Base-by-base conservation (phyloP, 805 yeast genomes). In the Ogataea ganodermae region DNA sequence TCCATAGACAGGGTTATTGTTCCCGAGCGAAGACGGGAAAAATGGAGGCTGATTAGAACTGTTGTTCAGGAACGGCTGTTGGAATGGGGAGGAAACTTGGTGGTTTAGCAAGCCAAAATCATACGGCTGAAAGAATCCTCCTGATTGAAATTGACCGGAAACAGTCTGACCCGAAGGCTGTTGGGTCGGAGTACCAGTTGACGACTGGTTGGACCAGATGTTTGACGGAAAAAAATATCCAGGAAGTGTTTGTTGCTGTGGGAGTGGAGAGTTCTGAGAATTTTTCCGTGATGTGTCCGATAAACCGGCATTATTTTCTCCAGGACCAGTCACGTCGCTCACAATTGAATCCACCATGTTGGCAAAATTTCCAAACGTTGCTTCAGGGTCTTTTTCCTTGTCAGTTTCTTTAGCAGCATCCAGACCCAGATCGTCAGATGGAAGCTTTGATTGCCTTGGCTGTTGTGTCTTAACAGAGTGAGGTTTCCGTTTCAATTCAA, bases 281-380 rank as follows among this genome's bases (percentile, higher is more conserved):
- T 22, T 31, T 20, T 36, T 32, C 5, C 23, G 4, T n/a, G 44
- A 30, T 4, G 24, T 12, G 4, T 24, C 26, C 5, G 16, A 22
- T 8, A 22, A 6, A 9, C 16, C 12, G 8, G 28, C 39, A 21
- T 36, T 6, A 16, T 22, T 38, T 10, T 40, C 43, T n/a, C 27
- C 38, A 6, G 43, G 35, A 20, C 16, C 32, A 2, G 42, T 21
- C 9, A 27, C 56, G 20, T 64, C 69, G 42, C 57, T 57, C 14
- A 66, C 63, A 38, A 65, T 57, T 2, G 64, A 56, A 46, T 62
- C 62, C 27, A 66, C 70, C 69, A 66, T 66, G 22, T 49, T 56
- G 7, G 57, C 53, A 28, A 51, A 52, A 14, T 38, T 47, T 16
- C 46, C 42, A 4, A 39, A 45, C 17, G 39, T 36, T 13, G 48